Percentiles rank a stretch among this genome's conserved stretches.
Evolutionary conservation across 305 asterid species (phyloP).

Genomic region (Fraxinus paxiana): DNA sequence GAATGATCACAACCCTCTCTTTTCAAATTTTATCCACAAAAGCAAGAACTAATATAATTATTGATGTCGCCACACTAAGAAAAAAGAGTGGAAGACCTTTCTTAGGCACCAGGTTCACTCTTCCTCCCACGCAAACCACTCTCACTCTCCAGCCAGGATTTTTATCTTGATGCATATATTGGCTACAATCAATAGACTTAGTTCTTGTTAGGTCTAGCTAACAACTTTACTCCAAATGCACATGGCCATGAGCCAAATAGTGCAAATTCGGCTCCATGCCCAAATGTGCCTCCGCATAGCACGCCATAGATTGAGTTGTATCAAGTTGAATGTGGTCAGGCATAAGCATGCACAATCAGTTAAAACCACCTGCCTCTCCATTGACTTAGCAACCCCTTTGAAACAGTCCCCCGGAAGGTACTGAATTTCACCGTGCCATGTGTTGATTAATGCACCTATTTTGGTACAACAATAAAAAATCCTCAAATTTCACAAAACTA

Average conservation of each 20-base stretch:
- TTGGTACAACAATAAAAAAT: constrained; percentile 12
- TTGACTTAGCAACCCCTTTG: background rate
- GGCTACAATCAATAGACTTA: background rate
- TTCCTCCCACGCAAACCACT: background rate
- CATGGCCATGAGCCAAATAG: background rate
- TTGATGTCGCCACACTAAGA: background rate
- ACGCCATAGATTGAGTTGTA: background rate
- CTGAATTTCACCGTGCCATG: constrained; percentile 17
- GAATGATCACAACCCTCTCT: background rate
- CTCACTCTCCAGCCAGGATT: background rate
- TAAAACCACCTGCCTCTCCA: background rate
- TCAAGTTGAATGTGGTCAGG: background rate
- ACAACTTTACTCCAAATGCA: background rate
- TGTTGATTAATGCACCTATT: constrained; percentile 27
- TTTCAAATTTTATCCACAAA: background rate
- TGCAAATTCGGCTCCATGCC: background rate
- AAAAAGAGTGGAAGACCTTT: background rate
- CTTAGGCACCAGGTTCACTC: background rate
- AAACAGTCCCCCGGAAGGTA: constrained; percentile 4
- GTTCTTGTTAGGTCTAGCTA: background rate
- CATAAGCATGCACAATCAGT: background rate
- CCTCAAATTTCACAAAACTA: constrained; percentile 6
- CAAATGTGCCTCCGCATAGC: background rate
- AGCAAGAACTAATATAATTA: too few relatives aligned
- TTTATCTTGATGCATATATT: background rate